Conservation (phyloP, 2,329 filamentous ascomycete species). For the Cladosporium sp. region DNA sequence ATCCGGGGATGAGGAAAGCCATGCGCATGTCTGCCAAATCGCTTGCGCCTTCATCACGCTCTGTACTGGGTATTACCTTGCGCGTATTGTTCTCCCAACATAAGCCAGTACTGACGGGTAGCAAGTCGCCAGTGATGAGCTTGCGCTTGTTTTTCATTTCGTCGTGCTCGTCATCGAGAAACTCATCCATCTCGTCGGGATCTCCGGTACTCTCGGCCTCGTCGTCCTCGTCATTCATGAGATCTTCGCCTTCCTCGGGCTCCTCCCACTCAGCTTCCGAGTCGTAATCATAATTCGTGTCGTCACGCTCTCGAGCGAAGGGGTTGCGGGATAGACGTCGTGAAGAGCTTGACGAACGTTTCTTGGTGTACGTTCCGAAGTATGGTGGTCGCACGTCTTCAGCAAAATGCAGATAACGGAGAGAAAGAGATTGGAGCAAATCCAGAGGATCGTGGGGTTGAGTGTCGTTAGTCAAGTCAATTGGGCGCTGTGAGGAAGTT, state of each 20-base stretch:
- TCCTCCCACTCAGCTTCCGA: constrained; percentile 81
- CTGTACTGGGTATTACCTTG: constrained; percentile 42
- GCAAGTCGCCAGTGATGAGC: constrained; percentile 58
- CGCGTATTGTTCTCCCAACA: constrained; percentile 67
- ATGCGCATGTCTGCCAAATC: constrained; percentile 26
- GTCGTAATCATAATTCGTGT: constrained; percentile 75
- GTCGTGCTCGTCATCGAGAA: constrained; percentile 75
- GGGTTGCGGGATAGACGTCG: constrained; percentile 49
- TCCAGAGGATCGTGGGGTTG: constrained; percentile 17
- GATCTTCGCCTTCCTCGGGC: constrained; percentile 61
- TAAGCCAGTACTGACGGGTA: constrained; percentile 71
- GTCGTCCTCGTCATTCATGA: constrained; percentile 59
- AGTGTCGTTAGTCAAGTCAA: constrained; percentile 38
- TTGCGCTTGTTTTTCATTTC: constrained; percentile 56
- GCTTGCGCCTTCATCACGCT: constrained; percentile 30
- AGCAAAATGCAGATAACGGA: constrained; percentile 58
- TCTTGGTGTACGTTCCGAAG: constrained; percentile 63
- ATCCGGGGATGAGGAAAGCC: constrained; percentile 24
- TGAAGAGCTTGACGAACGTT: constrained; percentile 41
- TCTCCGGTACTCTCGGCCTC: constrained; percentile 65
- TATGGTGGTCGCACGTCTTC: constrained; percentile 63
- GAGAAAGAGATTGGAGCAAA: constrained; percentile 42
- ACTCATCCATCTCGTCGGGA: constrained; percentile 84
- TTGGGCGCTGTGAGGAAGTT: constrained; percentile 31
- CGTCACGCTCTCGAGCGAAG: constrained; percentile 49